Base-by-base conservation (phyloP, 2,329 filamentous ascomycete genomes). In the Colletotrichum costaricense region DNA sequence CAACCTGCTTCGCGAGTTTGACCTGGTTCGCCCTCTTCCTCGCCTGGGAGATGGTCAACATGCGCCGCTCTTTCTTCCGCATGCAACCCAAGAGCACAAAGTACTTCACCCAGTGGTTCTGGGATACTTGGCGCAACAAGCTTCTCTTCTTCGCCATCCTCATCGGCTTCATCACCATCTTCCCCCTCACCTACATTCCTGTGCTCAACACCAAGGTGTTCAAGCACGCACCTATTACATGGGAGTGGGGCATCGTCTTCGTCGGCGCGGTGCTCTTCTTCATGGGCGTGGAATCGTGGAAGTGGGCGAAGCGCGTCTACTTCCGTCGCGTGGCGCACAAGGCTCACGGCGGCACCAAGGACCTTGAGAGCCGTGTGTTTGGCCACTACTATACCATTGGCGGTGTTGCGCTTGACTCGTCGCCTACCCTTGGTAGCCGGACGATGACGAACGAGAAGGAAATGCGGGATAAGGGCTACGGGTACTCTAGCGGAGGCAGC, bases 21-120 rank as follows among this genome's bases (percentile, higher is more conserved):
- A 94, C 93, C 1, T 94, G 92, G 92, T 92, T 91, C 71, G 91
- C 92, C 0, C 87, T 94, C 28, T 93, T 94, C 84, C 87, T 94
- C 11, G 93, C 93, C 0, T 94, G 93, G 93, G 92, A 94, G 78
- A 92, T 94, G 88, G 86, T 94, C 73, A 87, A 93, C 75, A 88
- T 93, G 84, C 90, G 93, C 30, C 88, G 91, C 63, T 91, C 89
- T 5, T 93, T 94, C 84, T 94, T 94, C 87, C 87, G 89, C 77
- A 93, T 94, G 90, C 88, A 93, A 76, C 91, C 92, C 5, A 85
- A 86, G 67, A 89, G 88, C 65, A 90, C 88, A 76, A 84, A 82
- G 58, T 89, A 90, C 78, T 88, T 91, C 74, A 91, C 89, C 0
- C 89, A 93, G 76, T 93, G 92, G 91, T 87, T 91, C 72, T 75